Evolutionary conservation across 2,329 filamentous ascomycete species (phyloP), one percentile per base, ranked within the genome.

Genomic region (Tolypocladium tundrense): DNA sequence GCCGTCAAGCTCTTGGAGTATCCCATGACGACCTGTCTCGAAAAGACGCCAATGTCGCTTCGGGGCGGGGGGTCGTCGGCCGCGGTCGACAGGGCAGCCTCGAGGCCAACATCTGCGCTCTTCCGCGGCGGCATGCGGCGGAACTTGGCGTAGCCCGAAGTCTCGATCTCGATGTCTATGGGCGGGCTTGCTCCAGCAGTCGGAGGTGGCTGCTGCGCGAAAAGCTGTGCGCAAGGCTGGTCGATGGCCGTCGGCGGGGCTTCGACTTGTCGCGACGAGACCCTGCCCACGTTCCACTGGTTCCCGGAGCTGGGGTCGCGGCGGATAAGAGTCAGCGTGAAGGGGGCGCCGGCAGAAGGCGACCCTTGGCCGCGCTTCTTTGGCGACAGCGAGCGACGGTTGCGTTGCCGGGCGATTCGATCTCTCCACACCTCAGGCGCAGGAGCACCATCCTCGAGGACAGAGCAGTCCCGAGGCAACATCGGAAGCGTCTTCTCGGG

Each of bases 211-310:
- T 57, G 53, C 59, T n/a, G 55, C 2, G 48, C 31, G 9, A 52
- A 52, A 5, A 68, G 55, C 14, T 64, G 60, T 51, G 65, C 59
- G 59, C 66, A 53, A 3, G 33, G 63, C 54, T 60, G 65, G 35
- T 60, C 63, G 9, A 60, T 62, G 13, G 60, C 63, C 7, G 65
- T 67, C 1, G 66, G 63, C 11, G 66, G 64, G 21, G 56, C 57
- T 51, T 80, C 77, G 16, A 76, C 68, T 61, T 82, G 79, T 59
- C 77, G 77, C 0, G 80, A 83, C 2, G 78, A 79, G 54, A 91
- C 79, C 57, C 79, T 84, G 27, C 85, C 88, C 14, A 91, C 80
- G 66, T 91, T 91, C 87, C 88, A 91, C 69, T 91, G 88, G 57
- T 78, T 78, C 9, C 84, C 84, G 10, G 85, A 83, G 27, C 80